Evolutionary conservation across 176 grass and related monocot species (phyloP).

Genomic region (Avena insularis): DNA sequence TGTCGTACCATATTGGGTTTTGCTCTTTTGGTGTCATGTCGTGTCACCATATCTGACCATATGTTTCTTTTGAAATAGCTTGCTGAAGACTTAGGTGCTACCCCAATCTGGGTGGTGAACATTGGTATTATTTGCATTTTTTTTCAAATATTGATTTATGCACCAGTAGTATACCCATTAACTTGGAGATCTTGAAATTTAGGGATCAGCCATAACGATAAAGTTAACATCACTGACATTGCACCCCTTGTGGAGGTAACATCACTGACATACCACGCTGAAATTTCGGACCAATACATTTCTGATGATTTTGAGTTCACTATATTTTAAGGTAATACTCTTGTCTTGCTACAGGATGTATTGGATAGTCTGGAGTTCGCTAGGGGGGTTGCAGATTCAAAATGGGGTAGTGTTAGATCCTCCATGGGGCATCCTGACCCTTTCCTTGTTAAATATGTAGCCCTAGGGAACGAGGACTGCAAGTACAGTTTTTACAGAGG

Average conservation of each 20-base stretch:
- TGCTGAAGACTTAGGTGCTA: slow-evolving; percentile 65
- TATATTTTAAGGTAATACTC: background rate
- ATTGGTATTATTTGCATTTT: slow-evolving; percentile 52
- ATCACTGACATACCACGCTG: background rate
- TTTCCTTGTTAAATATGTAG: slow-evolving; percentile 84
- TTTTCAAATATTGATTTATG: background rate
- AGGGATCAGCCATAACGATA: slow-evolving; percentile 77
- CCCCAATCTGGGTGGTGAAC: slow-evolving; percentile 78
- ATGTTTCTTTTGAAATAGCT: slow-evolving; percentile 55
- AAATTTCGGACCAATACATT: background rate
- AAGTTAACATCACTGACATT: slow-evolving; percentile 46
- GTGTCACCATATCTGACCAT: background rate
- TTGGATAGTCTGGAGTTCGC: slow-evolving; percentile 88
- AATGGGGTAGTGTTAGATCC: slow-evolving; percentile 81
- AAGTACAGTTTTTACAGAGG: slow-evolving; percentile 53
- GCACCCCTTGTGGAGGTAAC: slow-evolving; percentile 73
- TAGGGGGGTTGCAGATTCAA: slow-evolving; percentile 69
- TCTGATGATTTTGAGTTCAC: background rate
- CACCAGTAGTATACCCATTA: slow-evolving; percentile 14
- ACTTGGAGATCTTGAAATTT: slow-evolving; percentile 29
- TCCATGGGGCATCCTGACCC: slow-evolving; percentile 83
- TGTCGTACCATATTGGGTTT: background rate
- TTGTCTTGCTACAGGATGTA: slow-evolving; percentile 59
- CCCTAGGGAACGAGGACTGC: slow-evolving; percentile 89
- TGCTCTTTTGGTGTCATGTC: background rate